Base-by-base conservation (phyloP, 2,329 filamentous ascomycete species). In the Trichoderma gracile region DNA sequence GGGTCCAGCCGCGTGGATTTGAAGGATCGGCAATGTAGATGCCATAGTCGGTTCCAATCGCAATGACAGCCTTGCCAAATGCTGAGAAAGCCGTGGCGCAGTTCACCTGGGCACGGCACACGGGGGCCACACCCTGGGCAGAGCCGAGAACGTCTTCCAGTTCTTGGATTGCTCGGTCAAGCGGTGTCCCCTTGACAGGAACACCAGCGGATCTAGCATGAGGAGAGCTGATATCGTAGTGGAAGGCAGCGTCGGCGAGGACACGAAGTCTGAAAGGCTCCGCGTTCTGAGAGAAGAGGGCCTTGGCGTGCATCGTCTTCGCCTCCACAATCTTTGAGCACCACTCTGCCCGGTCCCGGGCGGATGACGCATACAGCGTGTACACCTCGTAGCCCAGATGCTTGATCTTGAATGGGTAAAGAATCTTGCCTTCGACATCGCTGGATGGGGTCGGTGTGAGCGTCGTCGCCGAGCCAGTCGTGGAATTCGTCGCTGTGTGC, bases 371-470 rank as follows among this genome's bases (percentile, higher is more conserved):
- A 74, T 96, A 98, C 1, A 99, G 81, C 0, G 91, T 97, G 75
- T 97, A 98, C 0, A 92, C 89, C 70, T 97, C 93, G 54, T 96
- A 91, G 14, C 96, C 95, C 21, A 99, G 84, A 78, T 99, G 95
- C 79, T 97, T 97, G 74, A 99, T 87, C 69, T 89, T 89, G 86
- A 99, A 99, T 0, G 96, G 95, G 74, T 93, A 99, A 70, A 99
- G 78, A 52, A 95, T 90, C 75, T 89, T 92, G 73, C 92, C 89
- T 68, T 96, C 91, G 53, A 84, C 86, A 46, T 95, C 90, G 67
- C 86, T 90, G 30, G 83, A 78, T 40, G 74, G 78, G 19, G 73
- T 68, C 8, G 79, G 76, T 5, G 75, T 73, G 30, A 86, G 73
- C 14, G 72, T 72, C 40, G 69, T 72, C 61, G 78, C 73, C 2